Conservation (phyloP, 257 asterid species). For the Plantago major region DNA sequence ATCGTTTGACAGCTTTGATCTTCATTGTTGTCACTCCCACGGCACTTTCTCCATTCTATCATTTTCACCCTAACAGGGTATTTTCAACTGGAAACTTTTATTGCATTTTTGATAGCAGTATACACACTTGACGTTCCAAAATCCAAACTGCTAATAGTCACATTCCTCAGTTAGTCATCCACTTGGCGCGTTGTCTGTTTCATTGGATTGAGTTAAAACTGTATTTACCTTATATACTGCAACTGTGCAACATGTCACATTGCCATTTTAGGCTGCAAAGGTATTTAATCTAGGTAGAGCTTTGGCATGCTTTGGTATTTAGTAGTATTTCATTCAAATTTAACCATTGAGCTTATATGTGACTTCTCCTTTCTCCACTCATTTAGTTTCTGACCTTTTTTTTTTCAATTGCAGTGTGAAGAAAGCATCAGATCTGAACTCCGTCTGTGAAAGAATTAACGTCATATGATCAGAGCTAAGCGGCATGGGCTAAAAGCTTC, state of each 20-base stretch:
- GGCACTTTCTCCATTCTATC: background rate
- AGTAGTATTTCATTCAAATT: no score
- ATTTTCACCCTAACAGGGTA: background rate
- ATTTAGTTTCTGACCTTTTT: constrained; percentile 11
- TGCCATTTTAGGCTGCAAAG: no score
- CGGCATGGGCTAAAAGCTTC: background rate
- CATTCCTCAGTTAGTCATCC: background rate
- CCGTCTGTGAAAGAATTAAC: constrained; percentile 47
- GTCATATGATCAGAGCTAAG: constrained; percentile 36
- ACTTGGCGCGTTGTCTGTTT: no score
- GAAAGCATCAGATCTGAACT: constrained; percentile 49
- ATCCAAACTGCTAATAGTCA: no score
- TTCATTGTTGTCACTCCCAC: background rate
- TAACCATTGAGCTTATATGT: background rate
- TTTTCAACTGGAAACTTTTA: background rate
- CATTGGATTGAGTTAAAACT: no score
- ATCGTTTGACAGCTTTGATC: background rate
- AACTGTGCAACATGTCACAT: no score
- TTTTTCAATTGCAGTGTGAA: constrained; percentile 47
- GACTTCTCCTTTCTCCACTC: constrained; percentile 3
- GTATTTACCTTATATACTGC: no score
- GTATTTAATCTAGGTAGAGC: background rate
- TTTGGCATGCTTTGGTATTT: no score
- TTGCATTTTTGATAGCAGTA: no score
- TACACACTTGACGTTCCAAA: no score